Evolutionary conservation across 345 rosid species (phyloP).

Genomic region (Citrus sinensis): DVS_A1.0 CM039163.1:46019001-46019500

Average conservation of each 20-base stretch:
- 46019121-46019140: background rate
- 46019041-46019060: constrained; percentile 3
- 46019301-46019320: background rate
- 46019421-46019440: constrained; percentile 8
- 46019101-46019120: background rate
- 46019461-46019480: constrained; percentile 23
- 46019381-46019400: background rate
- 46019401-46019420: background rate
- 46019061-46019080: background rate
- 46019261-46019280: background rate
- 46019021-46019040: background rate
- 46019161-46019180: background rate
- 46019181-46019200: background rate
- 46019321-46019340: background rate
- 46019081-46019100: background rate
- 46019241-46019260: background rate
- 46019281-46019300: background rate
- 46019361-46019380: background rate
- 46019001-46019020: background rate
- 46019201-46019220: background rate
- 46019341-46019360: background rate
- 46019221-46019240: background rate
- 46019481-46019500: constrained; percentile 98
- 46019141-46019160: background rate
- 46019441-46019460: background rate